Evolutionary conservation across 371 early-diverging fungal species (phyloP).

Genomic region (Apophysomyces elegans): DNA sequence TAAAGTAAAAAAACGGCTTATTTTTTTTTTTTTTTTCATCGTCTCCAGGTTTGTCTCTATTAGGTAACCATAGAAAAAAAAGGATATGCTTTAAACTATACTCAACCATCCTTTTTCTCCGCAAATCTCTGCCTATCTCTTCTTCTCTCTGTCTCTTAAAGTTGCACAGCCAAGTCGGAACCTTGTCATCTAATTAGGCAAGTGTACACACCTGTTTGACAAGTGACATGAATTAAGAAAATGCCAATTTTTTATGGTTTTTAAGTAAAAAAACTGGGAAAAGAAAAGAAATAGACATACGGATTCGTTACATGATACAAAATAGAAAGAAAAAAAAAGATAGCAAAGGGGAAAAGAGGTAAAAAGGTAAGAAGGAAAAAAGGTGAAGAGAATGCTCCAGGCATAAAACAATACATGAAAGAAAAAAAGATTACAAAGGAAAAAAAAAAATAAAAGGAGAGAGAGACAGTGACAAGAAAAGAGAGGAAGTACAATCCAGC

Average conservation of each 20-base stretch:
- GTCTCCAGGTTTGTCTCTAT: no score
- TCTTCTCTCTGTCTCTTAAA: background rate
- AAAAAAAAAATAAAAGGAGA: background rate
- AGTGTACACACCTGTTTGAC: conserved; percentile 11
- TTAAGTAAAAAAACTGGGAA: background rate
- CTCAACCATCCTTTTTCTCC: no score
- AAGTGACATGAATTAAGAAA: conserved; percentile 10
- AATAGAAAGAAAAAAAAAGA: background rate
- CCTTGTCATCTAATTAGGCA: conserved; percentile 3
- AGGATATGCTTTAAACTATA: no score
- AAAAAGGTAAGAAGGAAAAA: conserved; percentile 13
- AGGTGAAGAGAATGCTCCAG: background rate
- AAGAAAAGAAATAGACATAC: background rate
- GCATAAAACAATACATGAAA: background rate
- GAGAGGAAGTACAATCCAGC: background rate
- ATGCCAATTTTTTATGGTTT: background rate
- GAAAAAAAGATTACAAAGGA: background rate
- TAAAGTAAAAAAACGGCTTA: background rate
- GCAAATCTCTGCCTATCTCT: no score
- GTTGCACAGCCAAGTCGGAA: conserved; percentile 12
- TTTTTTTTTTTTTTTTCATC: no score
- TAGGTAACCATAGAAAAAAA: no score
- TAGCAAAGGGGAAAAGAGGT: background rate
- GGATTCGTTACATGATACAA: conserved; percentile 7
- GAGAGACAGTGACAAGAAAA: background rate